Conservation (phyloP, 768 basidiomycete species). For the Lentinula sp. region DNA sequence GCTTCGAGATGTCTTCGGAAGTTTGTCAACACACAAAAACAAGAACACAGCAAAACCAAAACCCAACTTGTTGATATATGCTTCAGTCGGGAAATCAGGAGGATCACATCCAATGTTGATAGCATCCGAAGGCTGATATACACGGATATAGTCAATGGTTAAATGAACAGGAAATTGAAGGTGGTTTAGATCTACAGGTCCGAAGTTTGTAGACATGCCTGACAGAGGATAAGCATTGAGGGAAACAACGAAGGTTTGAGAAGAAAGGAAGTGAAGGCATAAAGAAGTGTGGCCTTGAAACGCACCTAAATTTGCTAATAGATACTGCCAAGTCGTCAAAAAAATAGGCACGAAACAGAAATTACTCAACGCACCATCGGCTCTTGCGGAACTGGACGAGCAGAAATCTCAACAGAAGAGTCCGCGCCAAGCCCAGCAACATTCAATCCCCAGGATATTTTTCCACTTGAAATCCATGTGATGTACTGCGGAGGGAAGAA, state of each 20-base stretch:
- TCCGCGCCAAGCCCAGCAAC: slow-evolving; percentile 46
- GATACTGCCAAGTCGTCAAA: slow-evolving; percentile 35
- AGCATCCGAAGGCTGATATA: slow-evolving; percentile 53
- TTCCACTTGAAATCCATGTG: slow-evolving; percentile 59
- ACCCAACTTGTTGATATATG: slow-evolving; percentile 52
- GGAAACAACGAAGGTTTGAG: too few relatives aligned
- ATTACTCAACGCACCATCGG: slow-evolving; percentile 48
- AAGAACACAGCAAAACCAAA: background rate
- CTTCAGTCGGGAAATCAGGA: slow-evolving; percentile 48
- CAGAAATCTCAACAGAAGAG: slow-evolving; percentile 41
- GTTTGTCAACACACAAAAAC: slow-evolving; percentile 18
- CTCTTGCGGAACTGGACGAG: slow-evolving; percentile 60
- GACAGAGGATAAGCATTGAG: too few relatives aligned
- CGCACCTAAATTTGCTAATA: slow-evolving; percentile 63
- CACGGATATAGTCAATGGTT: slow-evolving; percentile 63
- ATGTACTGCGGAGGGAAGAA: slow-evolving; percentile 36
- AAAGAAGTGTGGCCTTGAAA: background rate
- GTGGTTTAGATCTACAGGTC: slow-evolving; percentile 44
- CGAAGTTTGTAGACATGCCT: slow-evolving; percentile 42
- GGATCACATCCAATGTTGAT: slow-evolving; percentile 66
- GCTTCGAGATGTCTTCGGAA: slow-evolving; percentile 46
- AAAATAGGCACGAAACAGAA: background rate
- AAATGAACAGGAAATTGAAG: slow-evolving; percentile 45
- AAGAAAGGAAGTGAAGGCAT: too few relatives aligned
- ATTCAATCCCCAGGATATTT: slow-evolving; percentile 52